Conservation (phyloP, 257 asterid species). For the Marsdenia floribunda region DNA sequence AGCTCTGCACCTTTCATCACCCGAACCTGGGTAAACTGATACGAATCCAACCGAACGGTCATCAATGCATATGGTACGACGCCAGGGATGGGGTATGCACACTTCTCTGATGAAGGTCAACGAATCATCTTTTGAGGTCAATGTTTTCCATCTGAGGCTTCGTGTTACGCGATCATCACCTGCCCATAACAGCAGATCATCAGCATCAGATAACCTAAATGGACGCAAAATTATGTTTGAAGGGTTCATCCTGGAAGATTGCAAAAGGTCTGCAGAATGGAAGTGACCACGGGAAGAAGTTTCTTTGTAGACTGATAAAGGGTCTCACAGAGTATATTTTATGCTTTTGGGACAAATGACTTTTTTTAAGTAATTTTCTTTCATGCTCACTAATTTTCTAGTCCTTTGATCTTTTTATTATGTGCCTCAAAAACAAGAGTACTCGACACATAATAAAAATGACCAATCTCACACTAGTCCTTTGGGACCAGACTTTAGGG, state of each 20-base stretch:
- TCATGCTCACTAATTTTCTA: background rate
- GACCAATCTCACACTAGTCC: background rate
- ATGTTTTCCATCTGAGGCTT: constrained; percentile 26
- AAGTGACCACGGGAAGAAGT: background rate
- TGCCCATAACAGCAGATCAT: constrained; percentile 44
- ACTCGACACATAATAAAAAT: no score
- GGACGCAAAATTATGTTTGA: constrained; percentile 35
- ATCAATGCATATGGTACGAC: constrained; percentile 42
- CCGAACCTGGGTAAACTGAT: constrained; percentile 38
- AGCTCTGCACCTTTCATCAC: constrained; percentile 47
- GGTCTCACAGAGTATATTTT: background rate
- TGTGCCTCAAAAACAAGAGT: background rate
- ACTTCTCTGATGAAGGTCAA: constrained; percentile 33
- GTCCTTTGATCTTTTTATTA: background rate
- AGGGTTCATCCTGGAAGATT: constrained; percentile 28
- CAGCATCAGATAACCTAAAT: constrained; percentile 31
- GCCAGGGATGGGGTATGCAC: constrained; percentile 48
- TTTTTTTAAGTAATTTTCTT: background rate
- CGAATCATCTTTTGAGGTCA: constrained; percentile 41
- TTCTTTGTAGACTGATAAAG: background rate
- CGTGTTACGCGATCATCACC: constrained; percentile 46
- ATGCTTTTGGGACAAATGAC: background rate
- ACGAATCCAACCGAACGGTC: constrained; percentile 47
- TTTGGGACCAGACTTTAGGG: no score
- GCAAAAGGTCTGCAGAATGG: background rate